Conservation (phyloP, 352 stramenopile species). For the Peronospora farinosa region DNA sequence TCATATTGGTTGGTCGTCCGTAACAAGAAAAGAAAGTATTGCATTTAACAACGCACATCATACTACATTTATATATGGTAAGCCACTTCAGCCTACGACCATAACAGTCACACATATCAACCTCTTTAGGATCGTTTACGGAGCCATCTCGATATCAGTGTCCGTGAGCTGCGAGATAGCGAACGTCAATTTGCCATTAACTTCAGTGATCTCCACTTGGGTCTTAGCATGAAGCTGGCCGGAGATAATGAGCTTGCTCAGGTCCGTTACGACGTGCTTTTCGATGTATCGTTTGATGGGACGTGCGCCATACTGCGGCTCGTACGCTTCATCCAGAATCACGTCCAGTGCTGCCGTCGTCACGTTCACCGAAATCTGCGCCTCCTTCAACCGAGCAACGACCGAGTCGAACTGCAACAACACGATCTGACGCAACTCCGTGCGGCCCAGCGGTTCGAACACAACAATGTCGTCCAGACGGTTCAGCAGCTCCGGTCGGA, state of each 20-base stretch:
- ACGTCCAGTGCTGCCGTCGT: conserved; percentile 82
- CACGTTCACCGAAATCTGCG: conserved; percentile 61
- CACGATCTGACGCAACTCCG: conserved; percentile 90
- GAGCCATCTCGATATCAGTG: conserved; percentile 28
- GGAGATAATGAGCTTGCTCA: conserved; percentile 67
- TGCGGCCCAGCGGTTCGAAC: conserved; percentile 89
- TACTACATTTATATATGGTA: too few species aligned
- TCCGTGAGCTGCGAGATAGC: conserved; percentile 41
- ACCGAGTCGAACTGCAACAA: conserved; percentile 89
- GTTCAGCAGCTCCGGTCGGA: conserved; percentile 95
- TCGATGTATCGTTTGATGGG: conserved; percentile 96
- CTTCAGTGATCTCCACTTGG: conserved; percentile 53
- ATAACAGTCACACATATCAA: conserved; percentile 33
- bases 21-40: conserved; percentile 8
- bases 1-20: conserved; percentile 62
- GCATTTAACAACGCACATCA: too few species aligned
- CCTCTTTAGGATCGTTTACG: conserved; percentile 43
- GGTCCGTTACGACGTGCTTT: conserved; percentile 89
- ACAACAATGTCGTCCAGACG: conserved; percentile 94
- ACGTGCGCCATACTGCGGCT: conserved; percentile 91
- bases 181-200: conserved; percentile 44
- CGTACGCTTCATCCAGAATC: conserved; percentile 90
- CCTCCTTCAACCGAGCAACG: conserved; percentile 64
- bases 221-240: conserved; percentile 54
- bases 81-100: too few species aligned